Evolutionary conservation across 805 yeast genomes (phyloP).

Genomic region (Starmera dryadoides): DNA sequence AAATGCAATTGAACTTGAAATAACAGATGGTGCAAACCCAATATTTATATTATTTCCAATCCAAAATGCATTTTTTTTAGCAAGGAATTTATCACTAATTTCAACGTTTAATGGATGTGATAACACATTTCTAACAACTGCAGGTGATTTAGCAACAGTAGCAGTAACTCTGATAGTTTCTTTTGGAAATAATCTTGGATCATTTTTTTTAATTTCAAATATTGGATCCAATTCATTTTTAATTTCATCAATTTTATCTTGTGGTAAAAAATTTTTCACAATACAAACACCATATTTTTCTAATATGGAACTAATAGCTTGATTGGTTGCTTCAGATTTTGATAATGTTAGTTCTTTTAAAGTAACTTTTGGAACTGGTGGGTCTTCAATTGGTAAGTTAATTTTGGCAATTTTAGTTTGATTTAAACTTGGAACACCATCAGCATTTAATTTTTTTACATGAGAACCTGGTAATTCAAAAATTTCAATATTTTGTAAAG

Average conservation of each 20-base stretch:
- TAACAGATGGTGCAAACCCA: slow-evolving; percentile 17
- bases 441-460: not conserved
- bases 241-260: slow-evolving; percentile 7
- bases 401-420: slow-evolving; percentile 1
- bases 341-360: not conserved
- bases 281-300: slow-evolving; percentile 17
- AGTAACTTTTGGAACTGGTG: not conserved
- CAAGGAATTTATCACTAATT: slow-evolving; percentile 15
- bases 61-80: slow-evolving; percentile 14
- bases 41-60: slow-evolving; percentile 14
- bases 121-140: slow-evolving; percentile 12
- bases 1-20: slow-evolving; percentile 15
- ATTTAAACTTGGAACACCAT: not conserved
- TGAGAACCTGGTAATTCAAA: not conserved
- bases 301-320: slow-evolving; percentile 6
- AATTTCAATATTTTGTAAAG: not conserved
- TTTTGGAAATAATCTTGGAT: slow-evolving; percentile 16
- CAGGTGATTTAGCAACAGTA: slow-evolving; percentile 11
- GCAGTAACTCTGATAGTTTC: slow-evolving; percentile 15
- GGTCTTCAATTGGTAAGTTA: not conserved
- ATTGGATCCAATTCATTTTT: slow-evolving; percentile 11
- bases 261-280: slow-evolving; percentile 9
- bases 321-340: slow-evolving; percentile 3
- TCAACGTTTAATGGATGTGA: slow-evolving; percentile 12
- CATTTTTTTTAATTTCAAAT: slow-evolving; percentile 9